These are phyloP conservation scores for Cubamyces sp. DNA, from an alignment of 768 basidiomycete genomes.

Conservation along the genomic window DNA sequence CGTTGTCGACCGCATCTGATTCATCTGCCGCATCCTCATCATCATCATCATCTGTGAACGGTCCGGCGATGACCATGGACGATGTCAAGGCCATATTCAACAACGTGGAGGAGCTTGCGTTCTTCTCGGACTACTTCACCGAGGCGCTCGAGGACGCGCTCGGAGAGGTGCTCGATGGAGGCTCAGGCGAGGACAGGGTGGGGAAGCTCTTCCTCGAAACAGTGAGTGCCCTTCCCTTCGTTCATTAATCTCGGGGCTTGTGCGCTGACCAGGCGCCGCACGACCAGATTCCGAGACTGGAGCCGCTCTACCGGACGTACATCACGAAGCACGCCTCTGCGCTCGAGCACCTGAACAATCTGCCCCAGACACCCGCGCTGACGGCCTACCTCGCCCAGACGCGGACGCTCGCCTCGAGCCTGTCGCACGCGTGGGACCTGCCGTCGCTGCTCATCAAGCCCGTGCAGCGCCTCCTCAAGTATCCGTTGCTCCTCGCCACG, in stretches of 20 bases:
- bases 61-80: constrained; percentile 69
- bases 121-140: constrained; percentile 69
- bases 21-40: constrained; percentile 41
- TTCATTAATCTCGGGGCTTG: constrained; percentile 13
- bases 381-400: constrained; percentile 69
- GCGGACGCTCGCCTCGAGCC: constrained; percentile 63
- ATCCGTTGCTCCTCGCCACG: constrained; percentile 80
- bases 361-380: constrained; percentile 60
- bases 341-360: constrained; percentile 62
- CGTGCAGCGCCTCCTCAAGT: constrained; percentile 94
- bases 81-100: constrained; percentile 75
- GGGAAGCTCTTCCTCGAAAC: constrained; percentile 71
- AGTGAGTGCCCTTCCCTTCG: constrained; percentile 48
- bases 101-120: constrained; percentile 76
- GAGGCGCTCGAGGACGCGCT: constrained; percentile 68
- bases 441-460: constrained; percentile 96
- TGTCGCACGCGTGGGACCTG: constrained; percentile 92
- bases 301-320: constrained; percentile 75
- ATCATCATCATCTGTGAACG: constrained; percentile 33
- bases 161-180: constrained; percentile 62
- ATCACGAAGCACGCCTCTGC: constrained; percentile 81
- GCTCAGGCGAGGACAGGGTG: constrained; percentile 69
- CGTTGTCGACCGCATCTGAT: constrained; percentile 55
- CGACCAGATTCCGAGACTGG: constrained; percentile 66
- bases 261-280: constrained; percentile 14